These are phyloP conservation scores for Mortierella sp. DNA, from an alignment of 371 early-diverging fungal species.

Conservation along the genomic window DNA sequence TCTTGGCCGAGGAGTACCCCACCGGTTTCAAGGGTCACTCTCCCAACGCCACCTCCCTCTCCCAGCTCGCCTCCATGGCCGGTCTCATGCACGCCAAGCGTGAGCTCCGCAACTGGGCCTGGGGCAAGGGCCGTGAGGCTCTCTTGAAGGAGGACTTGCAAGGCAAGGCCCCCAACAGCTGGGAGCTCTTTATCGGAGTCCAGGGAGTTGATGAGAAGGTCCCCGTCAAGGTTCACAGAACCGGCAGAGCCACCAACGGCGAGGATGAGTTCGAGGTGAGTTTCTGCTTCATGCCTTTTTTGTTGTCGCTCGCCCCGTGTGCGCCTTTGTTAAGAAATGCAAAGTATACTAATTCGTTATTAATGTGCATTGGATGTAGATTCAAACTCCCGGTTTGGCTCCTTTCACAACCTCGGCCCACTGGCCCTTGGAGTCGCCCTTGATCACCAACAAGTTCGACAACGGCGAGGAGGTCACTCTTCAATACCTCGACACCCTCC, in stretches of 20 bases:
- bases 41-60: constrained; percentile 61
- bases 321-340: no score
- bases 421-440: constrained; percentile 84
- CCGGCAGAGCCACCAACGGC: constrained; percentile 41
- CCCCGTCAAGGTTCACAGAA: constrained; percentile 55
- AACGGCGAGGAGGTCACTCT: constrained; percentile 68
- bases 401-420: constrained; percentile 64
- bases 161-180: constrained; percentile 51
- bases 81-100: constrained; percentile 80
- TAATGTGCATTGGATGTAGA: constrained; percentile 19
- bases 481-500: constrained; percentile 85
- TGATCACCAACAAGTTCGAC: constrained; percentile 72
- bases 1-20: constrained; percentile 93
- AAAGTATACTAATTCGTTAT: not conserved
- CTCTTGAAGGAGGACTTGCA: constrained; percentile 53
- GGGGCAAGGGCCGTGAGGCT: constrained; percentile 60
- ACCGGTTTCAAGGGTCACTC: constrained; percentile 87
- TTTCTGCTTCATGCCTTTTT: not conserved
- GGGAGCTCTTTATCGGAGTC: constrained; percentile 72
- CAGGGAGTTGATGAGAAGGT: constrained; percentile 66
- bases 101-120: constrained; percentile 72
- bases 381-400: constrained; percentile 60
- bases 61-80: constrained; percentile 75
- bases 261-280: constrained; percentile 55
- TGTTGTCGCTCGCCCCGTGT: not conserved